Evolutionary conservation across 257 asterid species (phyloP).

Genomic region (Nicotiana undulata): DNA sequence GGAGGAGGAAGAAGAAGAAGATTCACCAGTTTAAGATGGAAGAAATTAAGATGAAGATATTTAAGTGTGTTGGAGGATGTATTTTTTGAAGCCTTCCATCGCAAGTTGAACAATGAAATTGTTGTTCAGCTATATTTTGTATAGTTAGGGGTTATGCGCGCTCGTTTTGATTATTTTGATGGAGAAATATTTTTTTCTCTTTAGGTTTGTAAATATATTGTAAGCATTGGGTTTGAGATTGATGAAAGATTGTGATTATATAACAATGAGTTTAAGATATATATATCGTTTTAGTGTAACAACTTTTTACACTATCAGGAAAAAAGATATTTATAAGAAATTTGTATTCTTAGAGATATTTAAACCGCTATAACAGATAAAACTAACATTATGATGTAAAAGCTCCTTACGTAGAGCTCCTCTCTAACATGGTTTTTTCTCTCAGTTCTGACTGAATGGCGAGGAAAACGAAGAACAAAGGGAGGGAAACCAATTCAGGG

Average conservation of each 20-base stretch:
- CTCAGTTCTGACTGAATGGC: too few relatives aligned
- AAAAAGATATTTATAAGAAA: too few relatives aligned
- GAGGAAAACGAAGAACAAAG: too few relatives aligned
- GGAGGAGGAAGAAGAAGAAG: not conserved
- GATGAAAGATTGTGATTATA: not conserved
- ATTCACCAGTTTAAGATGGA: slow-evolving; percentile 26
- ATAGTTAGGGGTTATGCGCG: not conserved
- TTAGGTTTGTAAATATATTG: not conserved
- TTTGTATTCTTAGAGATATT: too few relatives aligned
- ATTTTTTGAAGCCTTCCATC: slow-evolving; percentile 15
- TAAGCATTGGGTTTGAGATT: not conserved
- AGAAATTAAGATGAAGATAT: not conserved
- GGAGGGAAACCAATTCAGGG: too few relatives aligned
- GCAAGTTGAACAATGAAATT: not conserved
- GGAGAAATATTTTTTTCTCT: not conserved
- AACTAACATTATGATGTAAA: too few relatives aligned
- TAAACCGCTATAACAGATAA: too few relatives aligned
- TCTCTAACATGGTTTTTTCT: too few relatives aligned
- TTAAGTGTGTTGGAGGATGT: slow-evolving; percentile 10
- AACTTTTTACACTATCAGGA: too few relatives aligned
- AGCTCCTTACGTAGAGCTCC: too few relatives aligned
- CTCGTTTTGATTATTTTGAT: not conserved
- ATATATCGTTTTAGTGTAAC: too few relatives aligned
- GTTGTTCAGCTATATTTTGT: slow-evolving; percentile 1
- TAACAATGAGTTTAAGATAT: too few relatives aligned